phyloP scores from a whole-genome alignment of 1,139 yeast genomes.

The Magnusiomyces starmeri region DNA sequence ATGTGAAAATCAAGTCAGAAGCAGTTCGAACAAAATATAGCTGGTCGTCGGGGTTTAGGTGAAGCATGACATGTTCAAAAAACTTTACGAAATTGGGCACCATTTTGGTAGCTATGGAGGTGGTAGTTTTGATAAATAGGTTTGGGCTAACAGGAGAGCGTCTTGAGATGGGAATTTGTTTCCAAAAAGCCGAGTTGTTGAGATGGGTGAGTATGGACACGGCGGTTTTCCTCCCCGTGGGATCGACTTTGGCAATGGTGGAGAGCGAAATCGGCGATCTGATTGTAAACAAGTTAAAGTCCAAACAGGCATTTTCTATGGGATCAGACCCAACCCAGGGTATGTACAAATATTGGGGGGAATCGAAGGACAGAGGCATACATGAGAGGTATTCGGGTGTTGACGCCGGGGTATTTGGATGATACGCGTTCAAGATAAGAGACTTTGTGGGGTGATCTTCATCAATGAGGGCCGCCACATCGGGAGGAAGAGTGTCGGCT shows the following conservation, averaged over 20 bases:
- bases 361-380: too few species aligned
- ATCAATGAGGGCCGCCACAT: background rate
- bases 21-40: background rate
- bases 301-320: too few species aligned
- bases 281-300: too few species aligned
- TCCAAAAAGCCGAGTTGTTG: background rate
- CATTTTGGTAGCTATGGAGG: background rate
- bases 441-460: background rate
- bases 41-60: background rate
- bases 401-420: too few species aligned
- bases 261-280: too few species aligned
- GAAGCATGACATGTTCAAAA: background rate
- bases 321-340: background rate
- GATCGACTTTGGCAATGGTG: too few species aligned
- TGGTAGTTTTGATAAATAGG: background rate
- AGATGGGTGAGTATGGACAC: background rate
- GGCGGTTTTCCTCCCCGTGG: background rate
- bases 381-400: too few species aligned
- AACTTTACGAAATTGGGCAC: background rate
- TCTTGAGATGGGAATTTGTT: too few species aligned
- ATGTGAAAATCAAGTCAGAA: background rate
- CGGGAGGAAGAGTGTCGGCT: background rate
- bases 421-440: too few species aligned
- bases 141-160: background rate
- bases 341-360: too few species aligned